Conservation (phyloP, 2,329 filamentous ascomycete species). For the Nannizzia gypsea region DNA sequence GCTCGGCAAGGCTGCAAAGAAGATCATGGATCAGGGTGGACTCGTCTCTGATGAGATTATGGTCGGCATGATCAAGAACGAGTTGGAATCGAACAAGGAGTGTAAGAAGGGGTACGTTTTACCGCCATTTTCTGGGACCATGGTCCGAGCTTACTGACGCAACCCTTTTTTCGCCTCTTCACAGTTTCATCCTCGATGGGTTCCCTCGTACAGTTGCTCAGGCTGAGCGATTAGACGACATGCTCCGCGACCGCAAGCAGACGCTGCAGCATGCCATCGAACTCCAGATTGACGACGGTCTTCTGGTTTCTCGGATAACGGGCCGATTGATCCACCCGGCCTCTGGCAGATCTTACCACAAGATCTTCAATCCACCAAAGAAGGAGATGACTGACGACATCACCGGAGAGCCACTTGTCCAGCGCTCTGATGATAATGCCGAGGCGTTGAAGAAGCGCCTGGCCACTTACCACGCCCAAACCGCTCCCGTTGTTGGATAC, state of each 20-base stretch:
- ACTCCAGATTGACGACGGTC: constrained; percentile 88
- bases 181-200: constrained; percentile 93
- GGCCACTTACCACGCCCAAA: constrained; percentile 87
- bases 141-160: neutral
- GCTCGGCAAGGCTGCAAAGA: constrained; percentile 92
- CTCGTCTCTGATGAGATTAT: constrained; percentile 98
- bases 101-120: constrained; percentile 79
- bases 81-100: constrained; percentile 86
- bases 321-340: constrained; percentile 92
- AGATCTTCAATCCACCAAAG: constrained; percentile 97
- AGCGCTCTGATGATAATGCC: constrained; percentile 94
- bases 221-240: constrained; percentile 84
- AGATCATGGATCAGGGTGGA: constrained; percentile 98
- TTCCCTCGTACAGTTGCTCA: constrained; percentile 96
- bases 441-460: constrained; percentile 93
- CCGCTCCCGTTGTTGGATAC: constrained; percentile 81
- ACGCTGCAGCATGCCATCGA: constrained; percentile 90
- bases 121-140: neutral
- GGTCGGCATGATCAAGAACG: constrained; percentile 98
- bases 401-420: constrained; percentile 90
- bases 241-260: constrained; percentile 68
- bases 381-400: constrained; percentile 86
- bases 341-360: constrained; percentile 94
- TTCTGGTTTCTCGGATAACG: constrained; percentile 91
- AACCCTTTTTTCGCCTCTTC: neutral